Base-by-base conservation (phyloP, 108 stramenopile species). In the Nitzschia sp. region DNA sequence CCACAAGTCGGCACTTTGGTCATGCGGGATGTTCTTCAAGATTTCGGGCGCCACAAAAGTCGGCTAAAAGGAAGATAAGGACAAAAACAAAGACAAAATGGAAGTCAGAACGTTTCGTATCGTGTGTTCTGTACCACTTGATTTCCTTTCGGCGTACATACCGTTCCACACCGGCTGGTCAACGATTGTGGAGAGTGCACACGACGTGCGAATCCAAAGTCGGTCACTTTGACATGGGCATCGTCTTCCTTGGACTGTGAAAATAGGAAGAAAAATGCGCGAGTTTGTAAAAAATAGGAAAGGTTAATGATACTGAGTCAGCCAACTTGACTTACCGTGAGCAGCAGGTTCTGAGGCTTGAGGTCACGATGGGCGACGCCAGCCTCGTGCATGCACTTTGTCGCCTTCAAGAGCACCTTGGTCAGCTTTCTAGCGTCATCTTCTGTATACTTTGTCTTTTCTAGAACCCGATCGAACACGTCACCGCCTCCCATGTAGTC, bases 261-360 rank as follows among this genome's bases (percentile, higher is more conserved):
- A 6, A 32, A n/a, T 28, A 65, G 35, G 48, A 47, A 46, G 2
- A 25, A 59, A 2, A 47, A 31, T 42, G 38, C 13, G 13, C 13
- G 38, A 9, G 38, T 42, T 6, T 9, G 38, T 42, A 6, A 13
- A 19, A 28, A 27, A 59, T 31, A 59, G 4, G 25, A 18, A 30
- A 4, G 9, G 38, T 42, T 13, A 6, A 42, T 42, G 6, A 13
- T 9, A 42, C 13, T 26, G n/a, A n/a, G n/a, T n/a, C n/a, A n/a
- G n/a, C n/a, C 56, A 29, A 13, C 29, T 0, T 9, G 1, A 65
- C 72, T 73, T 73, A 83, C 64, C 65, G 74, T 71, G 83, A 95
- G 78, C 25, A 97, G 70, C 17, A 97, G 65, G 82, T 97, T 98
- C 80, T 98, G 95, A 8, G 97, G 97, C 70, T 96, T 96, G 57